phyloP scores from a whole-genome alignment of 345 rosid genomes.

The Garcia nutans region DNA sequence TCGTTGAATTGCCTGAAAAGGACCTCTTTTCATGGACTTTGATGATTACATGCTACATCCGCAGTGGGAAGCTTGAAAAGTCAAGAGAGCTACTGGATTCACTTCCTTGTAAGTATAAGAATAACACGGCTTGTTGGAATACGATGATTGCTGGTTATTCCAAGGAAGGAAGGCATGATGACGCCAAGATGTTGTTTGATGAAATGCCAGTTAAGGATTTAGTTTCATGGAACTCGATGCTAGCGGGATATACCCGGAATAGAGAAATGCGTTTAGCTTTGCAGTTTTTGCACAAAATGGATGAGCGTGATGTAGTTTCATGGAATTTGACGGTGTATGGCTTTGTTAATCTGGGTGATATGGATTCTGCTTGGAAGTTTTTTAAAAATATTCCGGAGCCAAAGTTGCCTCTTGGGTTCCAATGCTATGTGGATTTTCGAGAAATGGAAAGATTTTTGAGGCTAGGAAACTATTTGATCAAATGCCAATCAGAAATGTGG shows the following conservation, averaged over 20 bases:
- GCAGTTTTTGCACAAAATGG: constrained; percentile 22
- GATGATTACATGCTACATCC: constrained; percentile 36
- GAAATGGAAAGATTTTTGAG: constrained; percentile 24
- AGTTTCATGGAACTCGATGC: constrained; percentile 50
- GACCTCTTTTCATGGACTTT: constrained; percentile 36
- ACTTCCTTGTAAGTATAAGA: constrained; percentile 32
- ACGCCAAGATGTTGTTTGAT: constrained; percentile 34
- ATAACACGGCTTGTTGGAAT: constrained; percentile 40
- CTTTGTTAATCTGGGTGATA: constrained; percentile 27
- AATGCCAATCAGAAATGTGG: constrained; percentile 38
- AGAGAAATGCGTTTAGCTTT: constrained; percentile 21
- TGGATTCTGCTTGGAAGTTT: constrained; percentile 38
- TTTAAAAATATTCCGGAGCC: constrained; percentile 34
- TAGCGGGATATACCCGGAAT: constrained; percentile 35
- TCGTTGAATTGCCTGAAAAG: constrained; percentile 32
- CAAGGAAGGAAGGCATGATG: constrained; percentile 33
- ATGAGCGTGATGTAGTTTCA: constrained; percentile 21
- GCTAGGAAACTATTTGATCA: constrained; percentile 36
- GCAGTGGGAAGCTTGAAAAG: constrained; percentile 33
- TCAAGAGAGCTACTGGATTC: constrained; percentile 37
- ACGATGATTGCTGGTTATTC: constrained; percentile 43
- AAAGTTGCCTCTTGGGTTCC: constrained; percentile 40
- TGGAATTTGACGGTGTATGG: constrained; percentile 42
- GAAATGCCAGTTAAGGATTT: constrained; percentile 38
- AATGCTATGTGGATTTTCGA: constrained; percentile 38